Conservation (phyloP, 345 rosid species). For the Hibiscus mutabilis region DNA sequence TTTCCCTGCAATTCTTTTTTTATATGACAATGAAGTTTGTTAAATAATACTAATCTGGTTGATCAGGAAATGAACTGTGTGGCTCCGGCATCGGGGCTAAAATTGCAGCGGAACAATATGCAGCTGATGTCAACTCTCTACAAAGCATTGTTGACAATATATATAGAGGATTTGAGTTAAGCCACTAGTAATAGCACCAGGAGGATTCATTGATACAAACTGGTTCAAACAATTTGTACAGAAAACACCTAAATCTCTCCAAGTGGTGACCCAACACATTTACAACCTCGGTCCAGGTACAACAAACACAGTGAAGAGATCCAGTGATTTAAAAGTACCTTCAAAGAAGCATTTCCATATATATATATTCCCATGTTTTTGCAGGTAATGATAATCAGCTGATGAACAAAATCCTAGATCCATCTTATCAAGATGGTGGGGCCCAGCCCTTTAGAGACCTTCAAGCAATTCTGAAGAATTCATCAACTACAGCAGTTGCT, state of each 20-base stretch:
- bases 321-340: neutral
- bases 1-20: neutral
- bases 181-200: neutral
- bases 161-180: neutral
- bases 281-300: slow-evolving; percentile 4
- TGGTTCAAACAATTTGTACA: neutral
- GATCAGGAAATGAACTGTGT: slow-evolving; percentile 13
- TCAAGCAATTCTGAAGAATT: neutral
- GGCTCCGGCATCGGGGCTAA: slow-evolving; percentile 3
- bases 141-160: slow-evolving; percentile 5
- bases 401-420: neutral
- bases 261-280: slow-evolving; percentile 22
- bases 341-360: neutral
- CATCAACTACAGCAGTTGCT: neutral
- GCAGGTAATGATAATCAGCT: slow-evolving; percentile 3
- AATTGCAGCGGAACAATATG: slow-evolving; percentile 10
- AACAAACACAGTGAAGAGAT: neutral
- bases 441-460: neutral
- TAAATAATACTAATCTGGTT: neutral
- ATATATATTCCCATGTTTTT: neutral
- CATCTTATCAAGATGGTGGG: neutral
- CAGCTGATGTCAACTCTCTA: slow-evolving; percentile 7
- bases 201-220: neutral
- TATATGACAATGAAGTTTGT: neutral
- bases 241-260: slow-evolving; percentile 6